phyloP scores from a whole-genome alignment of 1,139 yeast genomes.

The Zygoascus hellenicus region DNA sequence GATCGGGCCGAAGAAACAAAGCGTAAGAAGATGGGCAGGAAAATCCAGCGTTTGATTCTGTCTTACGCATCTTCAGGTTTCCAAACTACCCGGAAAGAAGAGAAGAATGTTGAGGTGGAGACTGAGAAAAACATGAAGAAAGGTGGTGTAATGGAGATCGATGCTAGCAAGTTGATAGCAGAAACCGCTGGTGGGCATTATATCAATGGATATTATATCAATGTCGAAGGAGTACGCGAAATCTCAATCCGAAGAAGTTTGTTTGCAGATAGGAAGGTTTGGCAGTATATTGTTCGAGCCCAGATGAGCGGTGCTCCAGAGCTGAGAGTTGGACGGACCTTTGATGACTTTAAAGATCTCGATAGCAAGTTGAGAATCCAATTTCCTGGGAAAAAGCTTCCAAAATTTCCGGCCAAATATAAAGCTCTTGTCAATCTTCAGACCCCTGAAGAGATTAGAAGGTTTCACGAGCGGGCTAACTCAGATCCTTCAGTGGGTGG shows the following conservation, averaged over 20 bases:
- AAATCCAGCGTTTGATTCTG: conserved; percentile 55
- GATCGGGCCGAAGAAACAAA: conserved; percentile 71
- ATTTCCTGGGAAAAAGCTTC: conserved; percentile 68
- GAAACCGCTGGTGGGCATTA: conserved; percentile 43
- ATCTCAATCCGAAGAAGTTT: conserved; percentile 30
- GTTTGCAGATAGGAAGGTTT: conserved; percentile 28
- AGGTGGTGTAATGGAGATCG: conserved; percentile 49
- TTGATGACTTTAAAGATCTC: conserved; percentile 57
- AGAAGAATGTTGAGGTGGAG: conserved; percentile 42
- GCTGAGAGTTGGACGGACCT: conserved; percentile 54
- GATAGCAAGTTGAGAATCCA: conserved; percentile 46
- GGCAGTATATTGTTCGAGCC: conserved; percentile 30
- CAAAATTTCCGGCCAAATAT: conserved; percentile 57
- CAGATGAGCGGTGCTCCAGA: conserved; percentile 34
- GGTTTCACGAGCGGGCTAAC: conserved; percentile 5
- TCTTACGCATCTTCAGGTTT: conserved; percentile 72
- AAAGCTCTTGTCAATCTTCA: conserved; percentile 17
- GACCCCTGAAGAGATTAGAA: conserved; percentile 10
- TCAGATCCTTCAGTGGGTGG: conserved; percentile 12
- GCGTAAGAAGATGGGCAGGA: conserved; percentile 56
- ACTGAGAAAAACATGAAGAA: conserved; percentile 39
- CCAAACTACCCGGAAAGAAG: conserved; percentile 53
- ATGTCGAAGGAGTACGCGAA: conserved; percentile 56
- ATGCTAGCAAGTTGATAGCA: conserved; percentile 30
- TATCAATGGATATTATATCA: conserved; percentile 54